Base-by-base conservation (phyloP, 1,284 basidiomycete genomes). In the Volvariella volvacea region DNA sequence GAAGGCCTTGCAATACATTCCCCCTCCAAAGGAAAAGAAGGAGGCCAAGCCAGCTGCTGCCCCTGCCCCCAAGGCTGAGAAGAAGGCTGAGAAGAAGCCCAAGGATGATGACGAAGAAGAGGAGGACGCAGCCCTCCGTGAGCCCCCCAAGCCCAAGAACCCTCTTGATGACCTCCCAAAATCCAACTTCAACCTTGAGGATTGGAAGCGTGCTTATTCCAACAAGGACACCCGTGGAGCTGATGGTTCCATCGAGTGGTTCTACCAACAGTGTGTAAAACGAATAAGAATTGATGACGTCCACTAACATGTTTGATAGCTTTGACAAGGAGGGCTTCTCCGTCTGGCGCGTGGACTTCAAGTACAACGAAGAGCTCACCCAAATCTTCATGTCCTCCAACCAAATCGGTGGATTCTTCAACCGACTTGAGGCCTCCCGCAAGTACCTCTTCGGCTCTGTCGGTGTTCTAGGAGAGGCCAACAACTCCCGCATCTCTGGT, bases 141-240 rank as follows among this genome's bases (percentile, higher is more conserved):
- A 59, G 19, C 69, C 68, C 52, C 70, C 70, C 38, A 74, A 95
- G 69, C 76, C 71, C 47, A 94, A 94, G 80, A 96, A 97, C 79
- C 94, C 94, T 22, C 83, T 96, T 43, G 95, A 97, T 54, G 75
- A 77, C 50, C 80, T 96, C 46, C 92, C 94, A 55, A 95, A 95
- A 72, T 92, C 89, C 15, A 70, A 78, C 12, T 88, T 97, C 74
- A 92, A 93, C 73, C 83, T 98, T 47, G 94, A 98, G 67, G 93
- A 97, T 71, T 96, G 91, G 90, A 98, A 98, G 73, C 84, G 92
- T 44, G 85, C 88, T 48, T 98, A 98, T 78, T 96, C 92, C 56
- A 98, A 98, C 85, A 85, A 88, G 68, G 94, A 97, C 46, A 97
- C 94, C 31, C 82, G 88, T 48, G 87, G 85, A 31, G 52, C 82